Conservation (phyloP, 768 basidiomycete genomes). For the Kwoniella heveanensis region DNA sequence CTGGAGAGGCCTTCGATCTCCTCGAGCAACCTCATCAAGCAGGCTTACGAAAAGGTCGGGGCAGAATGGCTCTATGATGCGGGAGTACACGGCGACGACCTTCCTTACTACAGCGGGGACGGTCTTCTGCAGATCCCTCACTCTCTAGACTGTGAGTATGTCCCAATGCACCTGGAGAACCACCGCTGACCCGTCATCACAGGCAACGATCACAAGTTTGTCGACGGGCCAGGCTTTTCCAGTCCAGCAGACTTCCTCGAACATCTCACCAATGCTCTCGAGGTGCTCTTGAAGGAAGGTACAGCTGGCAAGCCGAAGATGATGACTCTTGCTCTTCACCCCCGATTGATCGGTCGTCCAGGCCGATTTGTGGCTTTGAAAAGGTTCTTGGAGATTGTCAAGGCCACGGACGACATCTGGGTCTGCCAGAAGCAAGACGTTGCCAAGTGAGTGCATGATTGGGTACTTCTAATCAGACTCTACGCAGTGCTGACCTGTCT, state of each 20-base stretch:
- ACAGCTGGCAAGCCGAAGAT: constrained; percentile 35
- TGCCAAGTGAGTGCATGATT: constrained; percentile 46
- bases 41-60: background rate
- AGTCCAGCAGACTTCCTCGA: background rate
- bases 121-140: background rate
- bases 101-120: background rate
- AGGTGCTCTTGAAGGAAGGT: constrained; percentile 10
- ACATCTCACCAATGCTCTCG: constrained; percentile 2
- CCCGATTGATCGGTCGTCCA: constrained; percentile 41
- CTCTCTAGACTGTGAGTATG: background rate
- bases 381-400: constrained; percentile 42
- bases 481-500: too few species aligned
- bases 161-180: too few species aligned
- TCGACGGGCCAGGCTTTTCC: background rate
- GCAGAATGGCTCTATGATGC: background rate
- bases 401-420: constrained; percentile 38
- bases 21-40: background rate
- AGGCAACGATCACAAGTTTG: constrained; percentile 4
- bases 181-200: background rate
- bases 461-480: too few species aligned
- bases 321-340: constrained; percentile 47
- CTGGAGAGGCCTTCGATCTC: background rate
- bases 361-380: constrained; percentile 39
- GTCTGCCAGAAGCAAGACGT: constrained; percentile 20
- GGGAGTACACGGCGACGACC: background rate